These are phyloP conservation scores for Pittosporum tobira DNA, from an alignment of 129 eudicot species.

Conservation along the genomic window DNA sequence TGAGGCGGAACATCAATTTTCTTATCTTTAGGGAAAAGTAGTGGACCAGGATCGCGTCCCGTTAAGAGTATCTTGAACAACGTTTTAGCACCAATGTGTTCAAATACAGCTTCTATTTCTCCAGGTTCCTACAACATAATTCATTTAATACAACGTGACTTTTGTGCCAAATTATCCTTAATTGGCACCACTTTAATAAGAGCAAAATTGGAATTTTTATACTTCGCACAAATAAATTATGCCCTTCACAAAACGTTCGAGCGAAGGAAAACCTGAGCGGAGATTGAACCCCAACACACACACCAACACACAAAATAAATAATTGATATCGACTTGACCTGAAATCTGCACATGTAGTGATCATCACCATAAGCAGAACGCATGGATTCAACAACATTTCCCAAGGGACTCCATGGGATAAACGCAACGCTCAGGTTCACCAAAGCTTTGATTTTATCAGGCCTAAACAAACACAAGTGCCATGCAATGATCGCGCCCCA, in stretches of 20 bases:
- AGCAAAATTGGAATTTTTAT: no score
- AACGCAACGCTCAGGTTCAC: conserved; percentile 36
- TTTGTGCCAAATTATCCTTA: no score
- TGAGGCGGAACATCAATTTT: conserved; percentile 16
- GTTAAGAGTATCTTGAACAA: no score
- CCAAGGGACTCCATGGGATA: conserved; percentile 26
- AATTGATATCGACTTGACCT: conserved; percentile 32
- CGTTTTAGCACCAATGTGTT: conserved; percentile 27
- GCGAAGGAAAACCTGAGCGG: no score
- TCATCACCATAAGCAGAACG: no score
- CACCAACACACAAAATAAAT: no score
- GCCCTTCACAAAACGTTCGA: no score
- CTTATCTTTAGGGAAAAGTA: conserved; percentile 30
- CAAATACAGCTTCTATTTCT: conserved; percentile 45
- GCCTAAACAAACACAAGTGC: conserved; percentile 34
- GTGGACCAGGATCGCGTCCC: conserved; percentile 42
- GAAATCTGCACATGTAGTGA: no score
- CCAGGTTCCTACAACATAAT: conserved; percentile 36
- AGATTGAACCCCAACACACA: no score
- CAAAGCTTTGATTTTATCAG: conserved; percentile 29
- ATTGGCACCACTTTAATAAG: no score
- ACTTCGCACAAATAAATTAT: no score
- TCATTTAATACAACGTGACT: no score
- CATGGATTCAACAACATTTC: conserved; percentile 7
- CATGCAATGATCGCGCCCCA: conserved; percentile 45